Evolutionary conservation across 1,139 yeast species (phyloP), one percentile per base, ranked within the genome.

Genomic region (Neolecta irregularis): DNA sequence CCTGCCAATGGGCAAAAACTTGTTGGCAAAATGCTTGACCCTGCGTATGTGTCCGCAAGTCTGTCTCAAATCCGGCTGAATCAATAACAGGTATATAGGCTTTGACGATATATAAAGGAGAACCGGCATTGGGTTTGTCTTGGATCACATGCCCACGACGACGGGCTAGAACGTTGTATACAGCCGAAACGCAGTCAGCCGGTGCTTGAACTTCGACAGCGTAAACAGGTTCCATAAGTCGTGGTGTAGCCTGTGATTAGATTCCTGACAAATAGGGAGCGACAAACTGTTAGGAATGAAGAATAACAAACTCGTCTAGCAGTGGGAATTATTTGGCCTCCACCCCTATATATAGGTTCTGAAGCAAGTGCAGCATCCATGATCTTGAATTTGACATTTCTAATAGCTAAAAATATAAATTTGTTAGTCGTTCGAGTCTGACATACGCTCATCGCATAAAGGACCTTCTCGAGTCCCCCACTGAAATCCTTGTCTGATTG

Each of bases 401-500:
- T 60, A 2, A 91, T 64, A 0, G 80, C 35, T 32, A 26, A 11
- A 13, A 12, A n/a, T 13, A 32, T 11, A 17, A 22, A 21, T 12
- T 12, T 3, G 12, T 18, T 12, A 6, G 11, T 12, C 3, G 4
- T 7, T 22, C 12, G 6, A 22, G 13, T 22, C 4, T 21, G 21
- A 32, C 35, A 13, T 25, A 32, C 35, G 76, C 50, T 83, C 95
- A 41, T 78, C 93, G 44, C 93, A 74, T 19, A 91, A 58, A 0
- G 98, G 98, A 0, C 98, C 98, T 48, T 81, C 94, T 38, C 72
- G 63, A 0, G 70, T 64, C 6, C 78, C 74, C 92, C 94, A 80
- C 47, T 68, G 67, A 55, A 85, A 88, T 0, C 96, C 98, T 44
- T 74, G 73, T 4, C 62, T 56, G 1, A 88, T 63, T 1, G 72